Percentiles rank a stretch among this genome's conserved stretches.
These are phyloP conservation scores for Datisca glomerata DNA, from an alignment of 306 rosid genomes.

Conservation along the genomic window DNA sequence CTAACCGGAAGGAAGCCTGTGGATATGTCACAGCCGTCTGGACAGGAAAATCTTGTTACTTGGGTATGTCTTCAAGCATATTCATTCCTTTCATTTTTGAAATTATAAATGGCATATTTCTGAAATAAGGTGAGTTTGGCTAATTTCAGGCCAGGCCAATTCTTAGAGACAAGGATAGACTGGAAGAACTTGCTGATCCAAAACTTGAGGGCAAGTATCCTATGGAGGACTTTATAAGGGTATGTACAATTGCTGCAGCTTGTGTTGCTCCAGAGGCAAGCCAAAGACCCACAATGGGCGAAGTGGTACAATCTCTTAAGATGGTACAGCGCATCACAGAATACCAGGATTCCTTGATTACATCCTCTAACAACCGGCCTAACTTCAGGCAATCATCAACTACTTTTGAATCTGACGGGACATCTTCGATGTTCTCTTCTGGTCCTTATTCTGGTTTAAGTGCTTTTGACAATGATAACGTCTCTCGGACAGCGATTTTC, in stretches of 20 bases:
- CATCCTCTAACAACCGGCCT: conserved; percentile 53
- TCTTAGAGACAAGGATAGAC: conserved; percentile 79
- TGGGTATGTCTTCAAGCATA: conserved; percentile 51
- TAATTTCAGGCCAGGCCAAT: conserved; percentile 83
- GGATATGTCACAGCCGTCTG: conserved; percentile 90
- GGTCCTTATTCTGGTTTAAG: conserved; percentile 92
- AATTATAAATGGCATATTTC: neutral
- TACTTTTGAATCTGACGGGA: conserved; percentile 76
- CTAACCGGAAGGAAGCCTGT: conserved; percentile 90
- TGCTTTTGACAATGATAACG: conserved; percentile 62
- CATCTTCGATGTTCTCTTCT: conserved; percentile 91
- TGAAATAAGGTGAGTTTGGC: conserved; percentile 16
- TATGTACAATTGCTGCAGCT: conserved; percentile 95
- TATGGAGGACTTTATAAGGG: conserved; percentile 72
- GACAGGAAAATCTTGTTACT: conserved; percentile 94
- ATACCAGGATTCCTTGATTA: conserved; percentile 36
- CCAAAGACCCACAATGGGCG: conserved; percentile 99
- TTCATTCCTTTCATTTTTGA: neutral
- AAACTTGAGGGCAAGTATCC: conserved; percentile 82
- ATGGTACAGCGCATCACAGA: conserved; percentile 92
- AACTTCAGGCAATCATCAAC: conserved; percentile 77
- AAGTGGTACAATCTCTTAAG: conserved; percentile 96
- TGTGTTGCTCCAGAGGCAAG: conserved; percentile 94
- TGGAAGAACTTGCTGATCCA: conserved; percentile 80
- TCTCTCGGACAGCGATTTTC: conserved; percentile 69